A percentile compares a stretch with the other conserved stretches of the same genome.
phyloP scores from a whole-genome alignment of 176 grass and related monocot species.

The Ensete glaucum region DNA sequence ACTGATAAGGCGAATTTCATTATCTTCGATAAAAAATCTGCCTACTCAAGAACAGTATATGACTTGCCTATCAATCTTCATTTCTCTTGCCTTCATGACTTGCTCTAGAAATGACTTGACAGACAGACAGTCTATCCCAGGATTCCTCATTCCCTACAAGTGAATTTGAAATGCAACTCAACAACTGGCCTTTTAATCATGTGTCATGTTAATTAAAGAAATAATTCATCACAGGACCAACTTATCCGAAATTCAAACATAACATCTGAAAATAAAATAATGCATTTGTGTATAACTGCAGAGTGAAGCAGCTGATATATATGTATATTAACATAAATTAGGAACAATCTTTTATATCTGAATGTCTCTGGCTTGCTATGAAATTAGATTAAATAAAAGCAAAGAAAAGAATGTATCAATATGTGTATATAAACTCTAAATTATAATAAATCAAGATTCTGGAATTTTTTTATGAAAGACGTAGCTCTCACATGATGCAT shows the following conservation, averaged over 20 bases:
- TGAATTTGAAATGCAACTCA: constrained; percentile 18
- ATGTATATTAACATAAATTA: neutral
- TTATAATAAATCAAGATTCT: no score
- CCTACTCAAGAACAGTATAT: neutral
- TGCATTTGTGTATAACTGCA: no score
- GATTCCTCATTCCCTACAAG: constrained; percentile 88
- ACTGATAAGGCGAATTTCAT: neutral
- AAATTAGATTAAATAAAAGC: no score
- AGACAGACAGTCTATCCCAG: constrained; percentile 55
- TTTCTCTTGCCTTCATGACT: constrained; percentile 69
- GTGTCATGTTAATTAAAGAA: neutral
- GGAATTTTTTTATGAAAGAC: no score
- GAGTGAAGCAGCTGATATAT: no score
- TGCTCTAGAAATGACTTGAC: constrained; percentile 64
- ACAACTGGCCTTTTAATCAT: neutral
- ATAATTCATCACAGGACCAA: no score
- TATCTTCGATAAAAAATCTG: neutral
- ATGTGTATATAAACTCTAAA: no score
- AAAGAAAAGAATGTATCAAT: no score
- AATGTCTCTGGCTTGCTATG: no score
- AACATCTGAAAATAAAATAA: no score
- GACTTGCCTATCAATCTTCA: constrained; percentile 75
- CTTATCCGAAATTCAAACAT: no score
- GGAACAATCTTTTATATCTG: neutral
- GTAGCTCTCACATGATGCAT: no score